Percentiles rank a stretch among this genome's conserved stretches.
Conservation (phyloP, 768 basidiomycete genomes). For the Suillus subluteus region DNA sequence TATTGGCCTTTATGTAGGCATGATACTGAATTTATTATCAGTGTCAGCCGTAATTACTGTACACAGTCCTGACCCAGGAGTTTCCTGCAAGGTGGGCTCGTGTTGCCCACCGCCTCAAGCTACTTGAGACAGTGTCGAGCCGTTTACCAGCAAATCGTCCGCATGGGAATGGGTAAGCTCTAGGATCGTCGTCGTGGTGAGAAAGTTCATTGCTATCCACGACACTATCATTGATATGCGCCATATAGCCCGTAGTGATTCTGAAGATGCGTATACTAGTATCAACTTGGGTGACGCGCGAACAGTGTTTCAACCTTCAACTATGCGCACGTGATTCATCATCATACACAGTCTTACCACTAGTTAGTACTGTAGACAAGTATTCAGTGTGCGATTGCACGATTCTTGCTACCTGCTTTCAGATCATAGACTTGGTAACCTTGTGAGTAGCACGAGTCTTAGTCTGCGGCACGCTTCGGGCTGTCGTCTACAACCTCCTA, state of each 20-base stretch:
- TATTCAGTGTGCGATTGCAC: no score
- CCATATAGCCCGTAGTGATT: background rate
- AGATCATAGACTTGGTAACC: background rate
- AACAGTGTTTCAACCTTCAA: no score
- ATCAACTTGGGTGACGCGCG: background rate
- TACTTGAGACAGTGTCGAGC: slow-evolving; percentile 3
- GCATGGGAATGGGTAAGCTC: slow-evolving; percentile 22
- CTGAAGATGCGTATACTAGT: background rate
- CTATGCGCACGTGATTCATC: background rate
- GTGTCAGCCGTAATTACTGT: background rate
- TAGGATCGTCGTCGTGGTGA: slow-evolving; percentile 16
- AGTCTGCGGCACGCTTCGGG: no score
- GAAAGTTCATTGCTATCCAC: background rate
- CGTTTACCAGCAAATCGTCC: background rate
- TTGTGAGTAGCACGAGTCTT: background rate
- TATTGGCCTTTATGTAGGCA: slow-evolving; percentile 12
- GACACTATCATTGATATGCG: background rate
- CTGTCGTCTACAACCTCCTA: background rate
- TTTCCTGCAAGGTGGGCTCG: background rate
- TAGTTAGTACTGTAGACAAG: background rate
- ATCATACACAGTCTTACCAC: no score
- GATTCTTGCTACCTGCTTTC: no score
- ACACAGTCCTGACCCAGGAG: slow-evolving; percentile 20
- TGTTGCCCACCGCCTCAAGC: slow-evolving; percentile 15
- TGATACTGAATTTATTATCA: slow-evolving; percentile 18